Evolutionary conservation across 352 stramenopile genomes (phyloP).

Genomic region (Blastocystis sp.): DNA sequence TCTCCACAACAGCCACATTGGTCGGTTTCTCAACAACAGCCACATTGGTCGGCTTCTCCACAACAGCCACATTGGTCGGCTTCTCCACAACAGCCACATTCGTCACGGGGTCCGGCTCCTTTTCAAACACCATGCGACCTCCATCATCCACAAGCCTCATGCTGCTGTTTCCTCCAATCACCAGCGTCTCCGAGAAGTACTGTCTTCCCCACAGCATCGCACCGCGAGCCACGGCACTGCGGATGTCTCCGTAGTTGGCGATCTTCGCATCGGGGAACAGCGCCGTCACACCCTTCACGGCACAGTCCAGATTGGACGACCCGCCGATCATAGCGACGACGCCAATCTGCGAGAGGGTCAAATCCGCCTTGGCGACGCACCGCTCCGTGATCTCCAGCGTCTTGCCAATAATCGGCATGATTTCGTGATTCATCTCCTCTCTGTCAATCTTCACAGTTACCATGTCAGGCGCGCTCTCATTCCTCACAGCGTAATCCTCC

Average conservation of each 20-base stretch:
- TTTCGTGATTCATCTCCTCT: background rate
- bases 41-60: background rate
- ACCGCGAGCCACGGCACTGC: slow-evolving; percentile 5
- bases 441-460: background rate
- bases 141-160: too few species aligned
- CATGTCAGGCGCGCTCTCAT: background rate
- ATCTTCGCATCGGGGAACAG: background rate
- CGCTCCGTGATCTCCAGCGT: slow-evolving; percentile 7
- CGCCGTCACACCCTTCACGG: background rate
- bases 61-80: background rate
- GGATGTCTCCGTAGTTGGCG: background rate
- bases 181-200: too few species aligned
- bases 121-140: too few species aligned
- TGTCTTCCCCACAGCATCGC: background rate
- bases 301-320: background rate
- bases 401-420: background rate
- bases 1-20: background rate
- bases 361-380: background rate
- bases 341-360: background rate
- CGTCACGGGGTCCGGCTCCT: too few species aligned
- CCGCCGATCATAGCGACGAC: slow-evolving; percentile 25
- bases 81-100: background rate
- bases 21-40: background rate
- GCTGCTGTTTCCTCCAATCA: too few species aligned
- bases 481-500: background rate